A percentile compares a stretch with the other conserved stretches of the same genome.
Conservation (phyloP, 2,329 filamentous ascomycete genomes). For the Ascochyta viciae-villosae region DNA sequence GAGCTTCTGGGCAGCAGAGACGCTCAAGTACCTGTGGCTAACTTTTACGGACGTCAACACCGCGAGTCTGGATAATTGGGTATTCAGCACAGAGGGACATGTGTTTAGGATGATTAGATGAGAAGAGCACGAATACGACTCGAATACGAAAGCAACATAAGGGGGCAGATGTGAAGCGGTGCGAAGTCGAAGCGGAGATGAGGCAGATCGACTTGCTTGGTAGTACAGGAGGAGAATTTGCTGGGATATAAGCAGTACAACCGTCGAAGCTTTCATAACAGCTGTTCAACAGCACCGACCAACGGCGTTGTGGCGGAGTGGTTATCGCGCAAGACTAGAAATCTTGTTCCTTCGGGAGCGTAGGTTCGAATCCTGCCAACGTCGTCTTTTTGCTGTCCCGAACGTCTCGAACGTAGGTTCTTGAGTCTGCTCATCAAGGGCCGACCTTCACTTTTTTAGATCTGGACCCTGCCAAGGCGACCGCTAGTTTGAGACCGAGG, state of each 20-base stretch:
- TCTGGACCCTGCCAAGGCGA: background rate
- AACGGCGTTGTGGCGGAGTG: slow-evolving; percentile 50
- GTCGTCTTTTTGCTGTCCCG: slow-evolving; percentile 38
- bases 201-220: background rate
- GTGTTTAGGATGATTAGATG: slow-evolving; percentile 49
- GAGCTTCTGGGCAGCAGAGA: slow-evolving; percentile 51
- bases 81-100: slow-evolving; percentile 55
- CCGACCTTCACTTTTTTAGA: background rate
- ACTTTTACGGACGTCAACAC: slow-evolving; percentile 47
- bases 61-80: slow-evolving; percentile 51
- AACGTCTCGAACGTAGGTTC: background rate
- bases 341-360: slow-evolving; percentile 54
- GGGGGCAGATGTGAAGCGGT: background rate
- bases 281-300: slow-evolving; percentile 12
- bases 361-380: slow-evolving; percentile 50
- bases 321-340: slow-evolving; percentile 54
- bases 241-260: background rate
- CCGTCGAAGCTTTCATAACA: background rate
- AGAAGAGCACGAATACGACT: slow-evolving; percentile 7
- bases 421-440: too few relatives aligned
- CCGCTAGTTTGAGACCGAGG: background rate
- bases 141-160: background rate
- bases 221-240: background rate
- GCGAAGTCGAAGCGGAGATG: background rate
- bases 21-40: slow-evolving; percentile 52